Evolutionary conservation across 2,329 filamentous ascomycete species (phyloP).

Genomic region (Bipolaris gigantea): DNA sequence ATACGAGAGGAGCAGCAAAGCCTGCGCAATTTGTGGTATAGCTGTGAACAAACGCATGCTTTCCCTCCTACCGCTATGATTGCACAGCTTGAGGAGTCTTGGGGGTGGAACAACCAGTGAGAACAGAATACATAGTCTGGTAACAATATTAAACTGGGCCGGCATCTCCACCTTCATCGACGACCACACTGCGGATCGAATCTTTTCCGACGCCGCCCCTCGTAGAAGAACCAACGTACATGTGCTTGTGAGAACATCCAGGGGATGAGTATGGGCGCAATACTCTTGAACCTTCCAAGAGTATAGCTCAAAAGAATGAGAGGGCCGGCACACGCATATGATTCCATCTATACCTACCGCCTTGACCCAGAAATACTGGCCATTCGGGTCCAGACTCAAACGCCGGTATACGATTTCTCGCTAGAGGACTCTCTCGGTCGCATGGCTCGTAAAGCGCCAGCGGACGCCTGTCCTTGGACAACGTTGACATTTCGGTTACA

Average conservation of each 20-base stretch:
- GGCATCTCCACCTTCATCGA: not conserved
- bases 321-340: not conserved
- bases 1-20: conserved; percentile 36
- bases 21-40: conserved; percentile 36
- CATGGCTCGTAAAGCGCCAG: conserved; percentile 1
- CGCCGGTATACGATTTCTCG: conserved; percentile 1
- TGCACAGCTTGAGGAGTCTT: conserved; percentile 41
- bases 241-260: not conserved
- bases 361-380: not conserved
- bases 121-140: not conserved
- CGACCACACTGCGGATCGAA: not conserved
- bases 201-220: not conserved
- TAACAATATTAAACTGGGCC: not conserved
- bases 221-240: not conserved
- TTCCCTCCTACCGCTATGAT: conserved; percentile 41
- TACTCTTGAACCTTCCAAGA: not conserved
- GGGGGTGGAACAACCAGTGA: conserved; percentile 33
- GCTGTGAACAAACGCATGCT: conserved; percentile 37
- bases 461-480: conserved; percentile 5
- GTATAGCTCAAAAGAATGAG: too few relatives aligned
- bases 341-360: not conserved
- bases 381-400: not conserved
- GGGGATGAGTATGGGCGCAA: not conserved
- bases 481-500: not conserved
- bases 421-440: not conserved